Evolutionary conservation across 768 basidiomycete genomes (phyloP).

Genomic region (Pulveroboletus sp.): DNA sequence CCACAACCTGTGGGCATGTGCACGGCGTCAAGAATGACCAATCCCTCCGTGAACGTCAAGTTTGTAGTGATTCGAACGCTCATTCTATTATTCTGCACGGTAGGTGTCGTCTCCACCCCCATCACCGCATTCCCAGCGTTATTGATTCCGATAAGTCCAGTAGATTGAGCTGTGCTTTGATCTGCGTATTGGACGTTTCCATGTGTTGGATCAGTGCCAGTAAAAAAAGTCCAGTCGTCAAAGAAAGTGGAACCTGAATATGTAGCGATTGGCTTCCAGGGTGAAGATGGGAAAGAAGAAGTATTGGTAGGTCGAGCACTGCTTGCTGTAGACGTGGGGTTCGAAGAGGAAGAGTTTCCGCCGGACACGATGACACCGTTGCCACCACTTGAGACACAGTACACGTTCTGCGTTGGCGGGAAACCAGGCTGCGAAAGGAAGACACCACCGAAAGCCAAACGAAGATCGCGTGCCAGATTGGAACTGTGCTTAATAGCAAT

Average conservation of each 20-base stretch:
- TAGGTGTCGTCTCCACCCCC: constrained; percentile 80
- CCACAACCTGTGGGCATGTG: constrained; percentile 92
- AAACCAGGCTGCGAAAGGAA: constrained; percentile 40
- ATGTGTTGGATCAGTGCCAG: constrained; percentile 67
- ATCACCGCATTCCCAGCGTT: constrained; percentile 73
- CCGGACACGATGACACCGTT: constrained; percentile 18
- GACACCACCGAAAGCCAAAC: constrained; percentile 55
- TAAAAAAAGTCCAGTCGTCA: constrained; percentile 74
- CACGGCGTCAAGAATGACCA: constrained; percentile 77
- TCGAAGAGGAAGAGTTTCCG: constrained; percentile 21
- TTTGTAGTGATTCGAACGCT: constrained; percentile 75
- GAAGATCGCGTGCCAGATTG: constrained; percentile 63
- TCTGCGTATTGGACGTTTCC: constrained; percentile 68
- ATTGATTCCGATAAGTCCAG: constrained; percentile 64
- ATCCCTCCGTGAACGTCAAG: constrained; percentile 53
- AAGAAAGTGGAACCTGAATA: constrained; percentile 75
- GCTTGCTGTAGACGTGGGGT: constrained; percentile 21
- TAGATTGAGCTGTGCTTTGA: constrained; percentile 51
- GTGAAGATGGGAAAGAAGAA: constrained; percentile 36
- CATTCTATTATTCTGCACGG: constrained; percentile 61
- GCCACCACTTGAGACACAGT: constrained; percentile 30
- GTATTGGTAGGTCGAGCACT: constrained; percentile 16
- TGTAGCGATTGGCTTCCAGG: constrained; percentile 55
- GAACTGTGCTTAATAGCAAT: constrained; percentile 55
- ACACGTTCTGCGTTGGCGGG: constrained; percentile 29